phyloP scores from a whole-genome alignment of 2,329 filamentous ascomycete species.

The Colletotrichum trifolii region DNA sequence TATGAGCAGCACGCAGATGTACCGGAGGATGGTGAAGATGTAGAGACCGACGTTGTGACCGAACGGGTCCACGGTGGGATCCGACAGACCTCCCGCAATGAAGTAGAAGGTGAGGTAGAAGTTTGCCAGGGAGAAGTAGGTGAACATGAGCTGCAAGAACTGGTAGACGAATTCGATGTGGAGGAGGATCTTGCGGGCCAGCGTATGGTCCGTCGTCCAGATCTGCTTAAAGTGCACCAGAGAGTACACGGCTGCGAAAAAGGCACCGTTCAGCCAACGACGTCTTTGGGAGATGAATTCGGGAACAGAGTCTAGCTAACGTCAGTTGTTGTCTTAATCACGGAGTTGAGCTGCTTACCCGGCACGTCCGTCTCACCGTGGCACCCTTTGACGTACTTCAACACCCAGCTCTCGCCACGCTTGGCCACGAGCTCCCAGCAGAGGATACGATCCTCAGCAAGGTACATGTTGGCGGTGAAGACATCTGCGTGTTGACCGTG shows the following conservation, averaged over 20 bases:
- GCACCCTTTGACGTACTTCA: slow-evolving; percentile 97
- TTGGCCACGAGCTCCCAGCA: slow-evolving; percentile 98
- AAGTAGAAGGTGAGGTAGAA: slow-evolving; percentile 99
- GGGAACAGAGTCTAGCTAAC: slow-evolving; percentile 80
- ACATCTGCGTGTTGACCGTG: slow-evolving; percentile 97
- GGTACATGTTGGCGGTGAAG: slow-evolving; percentile 96
- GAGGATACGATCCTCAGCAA: slow-evolving; percentile 89
- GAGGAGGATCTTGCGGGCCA: slow-evolving; percentile 88
- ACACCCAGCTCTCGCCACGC: slow-evolving; percentile 91
- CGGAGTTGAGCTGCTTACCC: slow-evolving; percentile 67
- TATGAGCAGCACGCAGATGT: slow-evolving; percentile 87
- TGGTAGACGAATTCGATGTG: slow-evolving; percentile 98
- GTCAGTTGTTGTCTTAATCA: slow-evolving; percentile 34
- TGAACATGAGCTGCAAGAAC: slow-evolving; percentile 91
- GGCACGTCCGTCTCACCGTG: slow-evolving; percentile 98
- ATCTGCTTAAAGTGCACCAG: slow-evolving; percentile 95
- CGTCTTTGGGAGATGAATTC: slow-evolving; percentile 97
- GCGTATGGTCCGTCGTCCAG: slow-evolving; percentile 90
- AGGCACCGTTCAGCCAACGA: slow-evolving; percentile 97
- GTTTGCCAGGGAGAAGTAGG: slow-evolving; percentile 97
- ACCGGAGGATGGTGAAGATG: slow-evolving; percentile 89
- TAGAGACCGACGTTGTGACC: slow-evolving; percentile 85
- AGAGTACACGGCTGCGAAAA: slow-evolving; percentile 98
- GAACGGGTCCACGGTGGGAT: slow-evolving; percentile 86
- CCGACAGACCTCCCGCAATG: slow-evolving; percentile 88